Percentiles rank a stretch among this genome's conserved stretches.
phyloP scores from a whole-genome alignment of 1,139 yeast genomes.

The Debaryomycetaceae sp. region DNA sequence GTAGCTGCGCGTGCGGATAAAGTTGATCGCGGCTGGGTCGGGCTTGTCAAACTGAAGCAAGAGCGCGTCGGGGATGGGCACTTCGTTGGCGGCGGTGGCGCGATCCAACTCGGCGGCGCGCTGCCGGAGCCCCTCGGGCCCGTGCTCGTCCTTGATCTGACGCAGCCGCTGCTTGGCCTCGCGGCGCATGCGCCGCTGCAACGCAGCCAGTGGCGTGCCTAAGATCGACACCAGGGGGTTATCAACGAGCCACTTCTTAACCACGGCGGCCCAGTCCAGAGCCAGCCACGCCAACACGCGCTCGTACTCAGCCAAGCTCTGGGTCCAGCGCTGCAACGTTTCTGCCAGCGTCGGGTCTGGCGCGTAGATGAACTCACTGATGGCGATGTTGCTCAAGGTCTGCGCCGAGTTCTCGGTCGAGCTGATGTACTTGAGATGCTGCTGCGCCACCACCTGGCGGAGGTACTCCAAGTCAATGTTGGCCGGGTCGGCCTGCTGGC shows the following conservation, averaged over 20 bases:
- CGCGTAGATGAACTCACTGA: conserved; percentile 80
- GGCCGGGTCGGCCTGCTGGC: conserved; percentile 41
- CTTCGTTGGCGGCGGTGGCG: conserved; percentile 69
- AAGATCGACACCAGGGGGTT: conserved; percentile 71
- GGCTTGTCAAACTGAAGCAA: conserved; percentile 62
- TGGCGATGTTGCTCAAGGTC: conserved; percentile 61
- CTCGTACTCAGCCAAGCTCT: conserved; percentile 59
- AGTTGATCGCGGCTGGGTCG: conserved; percentile 69
- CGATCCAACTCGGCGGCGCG: conserved; percentile 46
- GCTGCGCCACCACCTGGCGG: conserved; percentile 63
- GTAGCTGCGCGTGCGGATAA: conserved; percentile 66
- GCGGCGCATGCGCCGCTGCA: conserved; percentile 50
- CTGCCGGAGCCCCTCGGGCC: conserved; percentile 55
- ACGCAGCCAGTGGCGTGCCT: conserved; percentile 66
- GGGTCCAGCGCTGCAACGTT: conserved; percentile 51
- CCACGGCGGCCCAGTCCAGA: conserved; percentile 62
- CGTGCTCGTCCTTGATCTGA: conserved; percentile 49
- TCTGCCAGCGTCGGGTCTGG: conserved; percentile 60
- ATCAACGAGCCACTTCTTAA: conserved; percentile 51
- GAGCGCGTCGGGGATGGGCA: conserved; percentile 67
- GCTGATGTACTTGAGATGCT: conserved; percentile 57
- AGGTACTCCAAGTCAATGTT: conserved; percentile 63
- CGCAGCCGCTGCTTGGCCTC: conserved; percentile 48
- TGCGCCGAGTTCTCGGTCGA: conserved; percentile 65
- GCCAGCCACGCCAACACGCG: conserved; percentile 55